phyloP scores from a whole-genome alignment of 495 filamentous ascomycete species.

The Lichina pygmaea region DNA sequence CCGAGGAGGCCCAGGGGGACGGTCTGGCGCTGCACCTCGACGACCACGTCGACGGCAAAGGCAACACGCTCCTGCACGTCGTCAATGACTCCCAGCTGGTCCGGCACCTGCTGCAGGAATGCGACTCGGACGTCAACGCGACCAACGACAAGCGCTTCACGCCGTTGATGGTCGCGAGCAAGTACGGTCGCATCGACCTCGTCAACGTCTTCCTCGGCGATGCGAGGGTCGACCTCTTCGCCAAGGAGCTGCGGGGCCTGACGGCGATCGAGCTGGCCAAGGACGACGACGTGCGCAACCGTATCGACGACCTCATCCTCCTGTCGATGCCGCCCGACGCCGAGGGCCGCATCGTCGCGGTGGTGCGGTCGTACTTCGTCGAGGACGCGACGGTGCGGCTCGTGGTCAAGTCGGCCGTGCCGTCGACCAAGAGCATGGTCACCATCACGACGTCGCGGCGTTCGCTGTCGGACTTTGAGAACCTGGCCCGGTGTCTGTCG shows the following conservation, averaged over 20 bases:
- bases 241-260: conserved; percentile 67
- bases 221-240: conserved; percentile 56
- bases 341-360: conserved; percentile 68
- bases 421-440: conserved; percentile 34
- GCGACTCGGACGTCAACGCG: conserved; percentile 85
- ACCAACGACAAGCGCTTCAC: conserved; percentile 92
- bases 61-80: conserved; percentile 84
- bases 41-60: conserved; percentile 75
- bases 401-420: conserved; percentile 79
- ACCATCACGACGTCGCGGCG: conserved; percentile 85
- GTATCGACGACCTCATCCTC: conserved; percentile 78
- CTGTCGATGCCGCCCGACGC: conserved; percentile 42
- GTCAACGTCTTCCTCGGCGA: conserved; percentile 74
- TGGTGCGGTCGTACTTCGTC: conserved; percentile 92
- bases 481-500: conserved; percentile 61
- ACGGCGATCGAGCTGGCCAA: conserved; percentile 94
- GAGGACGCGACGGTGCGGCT: conserved; percentile 88
- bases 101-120: conserved; percentile 42
- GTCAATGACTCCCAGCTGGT: conserved; percentile 65
- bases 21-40: conserved; percentile 63
- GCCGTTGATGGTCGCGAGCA: conserved; percentile 94
- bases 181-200: conserved; percentile 85
- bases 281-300: conserved; percentile 89
- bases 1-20: conserved; percentile 49
- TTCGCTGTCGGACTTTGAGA: conserved; percentile 79